Evolutionary conservation across 371 early-diverging fungal genomes (phyloP), one percentile per base, ranked within the genome.

Genomic region (Funneliformis caledonium): DNA sequence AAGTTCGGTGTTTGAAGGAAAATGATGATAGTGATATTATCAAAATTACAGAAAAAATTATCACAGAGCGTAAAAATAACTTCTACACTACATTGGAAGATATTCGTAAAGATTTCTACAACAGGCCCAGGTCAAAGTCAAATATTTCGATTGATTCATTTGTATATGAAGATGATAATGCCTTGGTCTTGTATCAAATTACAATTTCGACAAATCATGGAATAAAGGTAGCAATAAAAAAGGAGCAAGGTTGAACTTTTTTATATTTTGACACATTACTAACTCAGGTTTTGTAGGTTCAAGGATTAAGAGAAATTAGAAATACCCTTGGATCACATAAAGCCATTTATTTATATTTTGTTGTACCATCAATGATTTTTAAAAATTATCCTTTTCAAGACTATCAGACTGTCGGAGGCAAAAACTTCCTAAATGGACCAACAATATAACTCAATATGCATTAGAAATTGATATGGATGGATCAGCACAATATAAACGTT

Each of bases 81-180:
- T 45, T 9, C 2, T 72, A 47, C 9, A 72, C 6, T 12, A 11
- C 19, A 12, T 16, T 47, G 10, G 37, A 47, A 47, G 47, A 72
- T 47, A 47, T 48, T 47, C 45, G 47, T 45, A 4, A 72, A 52
- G 47, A 16, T 26, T 72, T 11, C 3, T 72, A 72, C 5, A 72
- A 72, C 16, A 72, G 8, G 47, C 72, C 72, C 11, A 72, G 47
- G 14, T 72, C 72, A 45, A 72, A 45, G 26, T 47, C 45, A 47
- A 47, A 47, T 72, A 48, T 48, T 14, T 72, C 47, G 19, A 72
- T 72, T 47, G 72, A 72, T 72, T 72, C 72, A 12, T 47, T 72
- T 19, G n/a, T 37, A 37, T 37, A 48, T 47, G 7, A 47, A 19
- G 16, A 72, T 26, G 47, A 70, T 4, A 43, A 70, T 70, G 45